Base-by-base conservation (phyloP, 805 yeast genomes). In the Groenewaldozyma tartarivorans region DNA sequence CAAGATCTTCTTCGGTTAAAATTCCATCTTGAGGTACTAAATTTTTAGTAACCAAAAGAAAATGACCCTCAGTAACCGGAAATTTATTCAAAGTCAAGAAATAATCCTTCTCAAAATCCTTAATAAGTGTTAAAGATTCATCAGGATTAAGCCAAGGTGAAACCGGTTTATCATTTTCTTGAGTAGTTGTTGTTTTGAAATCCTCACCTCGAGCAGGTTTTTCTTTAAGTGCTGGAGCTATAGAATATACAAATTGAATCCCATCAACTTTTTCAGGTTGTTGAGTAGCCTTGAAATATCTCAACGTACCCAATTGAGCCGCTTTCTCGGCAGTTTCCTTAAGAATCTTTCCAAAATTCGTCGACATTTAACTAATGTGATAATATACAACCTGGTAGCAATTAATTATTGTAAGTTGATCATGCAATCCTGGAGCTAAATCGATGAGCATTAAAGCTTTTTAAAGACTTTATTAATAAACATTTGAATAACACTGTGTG, bases 111-210 rank as follows among this genome's bases (percentile, higher is more conserved):
- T 65, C 68, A 43, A 72, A 68, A 35, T 69, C 68, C 6, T 70
- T 69, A 20, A 75, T 51, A 5, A 88, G 69, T 0, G 86, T 75
- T 34, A 88, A 63, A 44, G 75, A 79, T 4, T 82, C 82, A 50
- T 84, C 95, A 0, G 94, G 90, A 17, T 76, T 72, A 37, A 72
- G 71, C 62, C 92, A 90, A 2, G 97, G 97, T 24, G 29, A 24
- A 24, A 24, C 29, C 29, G 7, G 7, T 13, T 24, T 24, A 13
- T 7, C 7, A 53, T 86, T 52, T 19, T 19, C 39, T 29, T 44
- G 38, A 38, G 35, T 35, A 21, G 24, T 32, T 13, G 37, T 40
- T n/a, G 20, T 20, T 18, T 22, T 36, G 21, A 20, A 37, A 19
- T 26, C 33, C 15, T 15, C 27, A 39, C 20, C 35, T n/a, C 36